Evolutionary conservation across 2,329 filamentous ascomycete species (phyloP).

Genomic region (Gnomoniopsis smithogilvyi): DNA sequence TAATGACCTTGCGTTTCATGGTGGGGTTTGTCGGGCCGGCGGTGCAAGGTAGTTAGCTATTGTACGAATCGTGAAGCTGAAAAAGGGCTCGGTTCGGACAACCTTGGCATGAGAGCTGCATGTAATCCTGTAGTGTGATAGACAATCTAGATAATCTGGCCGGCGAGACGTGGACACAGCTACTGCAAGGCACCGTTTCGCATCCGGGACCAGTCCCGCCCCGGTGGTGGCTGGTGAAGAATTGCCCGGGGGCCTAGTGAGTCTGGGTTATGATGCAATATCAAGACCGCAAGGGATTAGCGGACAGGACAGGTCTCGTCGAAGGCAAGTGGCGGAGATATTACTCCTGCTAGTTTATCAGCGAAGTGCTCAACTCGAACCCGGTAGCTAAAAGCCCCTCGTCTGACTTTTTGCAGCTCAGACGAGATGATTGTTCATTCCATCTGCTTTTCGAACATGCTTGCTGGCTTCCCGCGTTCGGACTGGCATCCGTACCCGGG

Average conservation of each 20-base stretch:
- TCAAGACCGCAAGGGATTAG: too few species aligned
- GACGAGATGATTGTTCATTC: not conserved
- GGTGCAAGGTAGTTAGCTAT: not conserved
- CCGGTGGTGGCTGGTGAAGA: not conserved
- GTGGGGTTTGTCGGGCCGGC: not conserved
- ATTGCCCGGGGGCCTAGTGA: not conserved
- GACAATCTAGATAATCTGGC: too few species aligned
- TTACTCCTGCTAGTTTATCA: too few species aligned
- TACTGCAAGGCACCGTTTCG: not conserved
- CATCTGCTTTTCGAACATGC: not conserved
- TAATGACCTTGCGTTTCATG: not conserved
- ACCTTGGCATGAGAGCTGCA: not conserved
- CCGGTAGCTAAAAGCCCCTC: not conserved
- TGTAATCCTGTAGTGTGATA: too few species aligned
- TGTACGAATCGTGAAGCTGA: not conserved
- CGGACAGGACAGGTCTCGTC: too few species aligned
- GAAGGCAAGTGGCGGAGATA: not conserved
- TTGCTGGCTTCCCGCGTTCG: not conserved
- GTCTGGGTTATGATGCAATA: not conserved
- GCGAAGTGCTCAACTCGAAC: too few species aligned
- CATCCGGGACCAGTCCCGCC: not conserved
- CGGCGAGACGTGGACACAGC: not conserved
- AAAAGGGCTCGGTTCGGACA: too few species aligned
- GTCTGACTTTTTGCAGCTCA: not conserved
- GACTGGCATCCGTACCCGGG: not conserved